Evolutionary conservation across 768 basidiomycete genomes (phyloP).

Genomic region (Saitozyma podzolica): DNA sequence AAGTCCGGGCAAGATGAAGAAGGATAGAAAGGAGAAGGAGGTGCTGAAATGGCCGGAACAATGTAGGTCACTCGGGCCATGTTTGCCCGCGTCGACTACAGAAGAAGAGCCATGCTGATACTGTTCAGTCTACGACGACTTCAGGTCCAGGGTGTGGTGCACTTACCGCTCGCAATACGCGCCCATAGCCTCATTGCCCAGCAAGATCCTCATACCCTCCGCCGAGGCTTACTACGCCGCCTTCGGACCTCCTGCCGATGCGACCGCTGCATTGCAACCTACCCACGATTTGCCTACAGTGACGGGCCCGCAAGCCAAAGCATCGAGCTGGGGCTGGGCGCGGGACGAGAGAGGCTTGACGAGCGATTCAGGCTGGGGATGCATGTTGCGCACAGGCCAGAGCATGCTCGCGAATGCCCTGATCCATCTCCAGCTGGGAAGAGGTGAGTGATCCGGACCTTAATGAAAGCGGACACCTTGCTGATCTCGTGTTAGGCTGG

Average conservation of each 20-base stretch:
- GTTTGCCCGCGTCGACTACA: too few species aligned
- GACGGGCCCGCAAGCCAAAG: conserved; percentile 4
- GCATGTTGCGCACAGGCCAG: conserved; percentile 87
- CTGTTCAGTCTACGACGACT: conserved; percentile 76
- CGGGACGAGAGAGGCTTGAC: conserved; percentile 74
- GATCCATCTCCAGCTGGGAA: conserved; percentile 70
- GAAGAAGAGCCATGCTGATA: not conserved
- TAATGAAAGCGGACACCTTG: not conserved
- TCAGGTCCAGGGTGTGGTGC: conserved; percentile 82
- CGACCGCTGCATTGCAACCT: not conserved
- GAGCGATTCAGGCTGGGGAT: conserved; percentile 85
- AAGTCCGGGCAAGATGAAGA: conserved; percentile 35
- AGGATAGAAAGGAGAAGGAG: conserved; percentile 50
- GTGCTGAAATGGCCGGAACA: conserved; percentile 56
- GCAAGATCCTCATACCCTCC: conserved; percentile 35
- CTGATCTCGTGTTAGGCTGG: conserved; percentile 65
- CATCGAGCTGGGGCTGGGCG: conserved; percentile 40
- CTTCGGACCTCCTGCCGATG: conserved; percentile 27
- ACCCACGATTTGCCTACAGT: too few species aligned
- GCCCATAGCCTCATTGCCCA: conserved; percentile 61
- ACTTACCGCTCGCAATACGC: conserved; percentile 87
- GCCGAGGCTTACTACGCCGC: conserved; percentile 42
- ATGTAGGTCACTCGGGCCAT: conserved; percentile 32
- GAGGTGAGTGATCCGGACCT: conserved; percentile 58
- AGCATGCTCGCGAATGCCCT: conserved; percentile 77